Conservation (phyloP, 768 basidiomycete species). For the Auricularia sp. region DNA sequence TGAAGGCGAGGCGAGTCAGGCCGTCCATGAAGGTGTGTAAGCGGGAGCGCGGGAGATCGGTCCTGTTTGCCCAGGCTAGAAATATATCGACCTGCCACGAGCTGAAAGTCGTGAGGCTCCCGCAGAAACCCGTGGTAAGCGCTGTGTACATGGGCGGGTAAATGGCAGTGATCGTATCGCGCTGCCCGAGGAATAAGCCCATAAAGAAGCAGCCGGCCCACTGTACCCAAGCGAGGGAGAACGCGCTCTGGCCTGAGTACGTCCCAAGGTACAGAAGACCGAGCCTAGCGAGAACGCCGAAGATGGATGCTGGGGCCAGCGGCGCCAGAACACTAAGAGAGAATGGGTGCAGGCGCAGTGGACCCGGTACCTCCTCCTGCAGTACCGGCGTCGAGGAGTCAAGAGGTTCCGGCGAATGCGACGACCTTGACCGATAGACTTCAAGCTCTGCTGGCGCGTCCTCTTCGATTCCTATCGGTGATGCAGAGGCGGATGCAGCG, state of each 20-base stretch:
- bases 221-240: constrained; percentile 77
- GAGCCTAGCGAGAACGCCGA: constrained; percentile 75
- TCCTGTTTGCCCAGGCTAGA: constrained; percentile 65
- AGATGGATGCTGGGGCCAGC: constrained; percentile 70
- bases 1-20: constrained; percentile 67
- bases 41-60: constrained; percentile 3
- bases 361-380: constrained; percentile 20
- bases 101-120: constrained; percentile 93
- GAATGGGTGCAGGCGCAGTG: constrained; percentile 39
- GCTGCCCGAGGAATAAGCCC: constrained; percentile 67
- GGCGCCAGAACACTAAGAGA: constrained; percentile 57
- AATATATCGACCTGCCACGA: constrained; percentile 90
- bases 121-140: constrained; percentile 88
- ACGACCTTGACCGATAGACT: background rate
- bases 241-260: constrained; percentile 68
- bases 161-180: constrained; percentile 57
- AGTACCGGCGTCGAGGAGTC: background rate
- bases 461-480: background rate
- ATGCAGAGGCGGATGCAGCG: background rate
- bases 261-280: constrained; percentile 65
- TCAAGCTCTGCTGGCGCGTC: background rate
- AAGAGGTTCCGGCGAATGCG: background rate
- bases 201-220: constrained; percentile 84
- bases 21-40: constrained; percentile 72
- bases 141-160: constrained; percentile 85